Evolutionary conservation across 306 rosid species (phyloP).

Genomic region (Parietaria judaica): DNA sequence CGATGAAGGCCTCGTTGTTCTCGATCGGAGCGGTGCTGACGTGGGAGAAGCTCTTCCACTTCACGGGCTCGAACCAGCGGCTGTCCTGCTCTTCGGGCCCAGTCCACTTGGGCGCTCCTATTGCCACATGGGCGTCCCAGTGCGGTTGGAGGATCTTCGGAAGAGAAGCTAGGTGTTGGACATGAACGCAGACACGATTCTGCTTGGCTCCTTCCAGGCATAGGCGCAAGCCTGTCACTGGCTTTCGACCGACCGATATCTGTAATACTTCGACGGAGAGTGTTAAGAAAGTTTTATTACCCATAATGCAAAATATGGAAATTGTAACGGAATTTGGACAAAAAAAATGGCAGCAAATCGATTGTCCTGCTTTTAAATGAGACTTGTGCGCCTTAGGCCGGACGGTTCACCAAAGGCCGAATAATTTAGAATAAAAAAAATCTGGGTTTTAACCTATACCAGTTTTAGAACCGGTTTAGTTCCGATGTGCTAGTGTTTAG

Average conservation of each 20-base stretch:
- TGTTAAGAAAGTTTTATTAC: too few species aligned
- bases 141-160: constrained; percentile 68
- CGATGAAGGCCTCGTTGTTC: constrained; percentile 56
- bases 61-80: constrained; percentile 80
- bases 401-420: too few species aligned
- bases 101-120: constrained; percentile 87
- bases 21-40: constrained; percentile 83
- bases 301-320: too few species aligned
- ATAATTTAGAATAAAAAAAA: too few species aligned
- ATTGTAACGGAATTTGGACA: too few species aligned
- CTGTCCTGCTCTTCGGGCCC: constrained; percentile 91
- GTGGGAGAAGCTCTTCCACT: constrained; percentile 80
- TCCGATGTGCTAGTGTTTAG: too few species aligned
- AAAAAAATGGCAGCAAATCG: too few species aligned
- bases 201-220: constrained; percentile 71
- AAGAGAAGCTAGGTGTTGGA: constrained; percentile 68
- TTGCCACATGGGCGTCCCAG: constrained; percentile 71
- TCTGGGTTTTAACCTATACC: too few species aligned
- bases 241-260: constrained; percentile 81
- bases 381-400: too few species aligned
- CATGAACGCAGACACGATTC: constrained; percentile 65
- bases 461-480: too few species aligned
- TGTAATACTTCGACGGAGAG: constrained; percentile 19
- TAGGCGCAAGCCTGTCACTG: constrained; percentile 68
- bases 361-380: too few species aligned